Evolutionary conservation across 2,329 filamentous ascomycete species (phyloP), one percentile per base, ranked within the genome.

Genomic region (Emericellopsis cladophorae): DNA sequence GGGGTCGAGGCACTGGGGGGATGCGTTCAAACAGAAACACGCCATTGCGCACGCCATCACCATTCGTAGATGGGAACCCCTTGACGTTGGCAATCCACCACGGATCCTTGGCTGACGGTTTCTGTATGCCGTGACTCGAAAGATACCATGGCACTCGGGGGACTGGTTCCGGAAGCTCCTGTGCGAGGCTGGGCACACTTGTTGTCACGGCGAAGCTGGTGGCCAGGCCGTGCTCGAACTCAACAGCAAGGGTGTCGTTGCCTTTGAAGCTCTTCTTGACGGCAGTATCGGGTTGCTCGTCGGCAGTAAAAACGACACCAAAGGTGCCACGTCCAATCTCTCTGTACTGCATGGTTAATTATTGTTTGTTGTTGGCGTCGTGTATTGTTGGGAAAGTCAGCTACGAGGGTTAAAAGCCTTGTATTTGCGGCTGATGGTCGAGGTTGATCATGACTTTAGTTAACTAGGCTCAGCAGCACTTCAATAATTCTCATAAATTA

Each of bases 231-330:
- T 42, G 31, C 23, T 44, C 39, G 18, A 44, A 44, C 36, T 44
- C 42, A 21, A 39, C 31, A 5, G 42, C 39, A 5, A 44, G 21
- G 4, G 36, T 41, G 35, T 39, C 23, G 21, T 39, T 44, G 12
- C 12, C n/a, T 23, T 44, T 44, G 31, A 44, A 44, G 8, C 39
- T 44, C 39, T 44, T 44, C 31, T 44, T 44, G 8, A 44, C 42
- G 8, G 42, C 42, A 8, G 31, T 41, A 22, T 44, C 35, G 4
- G 39, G 32, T 21, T 31, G 15, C 5, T 41, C 42, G n/a, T 36
- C 31, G 15, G 39, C 14, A 8, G 37, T 23, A 23, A 44, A 44
- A 23, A 44, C 42, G 12, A 44, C 42, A n/a, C 42, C 42, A 36
- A 44, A 44, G 31, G 42, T 44, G 31, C 42, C 42, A 11, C 42